phyloP scores from a whole-genome alignment of 441 rosid genomes.

The Iberis amara region DNA sequence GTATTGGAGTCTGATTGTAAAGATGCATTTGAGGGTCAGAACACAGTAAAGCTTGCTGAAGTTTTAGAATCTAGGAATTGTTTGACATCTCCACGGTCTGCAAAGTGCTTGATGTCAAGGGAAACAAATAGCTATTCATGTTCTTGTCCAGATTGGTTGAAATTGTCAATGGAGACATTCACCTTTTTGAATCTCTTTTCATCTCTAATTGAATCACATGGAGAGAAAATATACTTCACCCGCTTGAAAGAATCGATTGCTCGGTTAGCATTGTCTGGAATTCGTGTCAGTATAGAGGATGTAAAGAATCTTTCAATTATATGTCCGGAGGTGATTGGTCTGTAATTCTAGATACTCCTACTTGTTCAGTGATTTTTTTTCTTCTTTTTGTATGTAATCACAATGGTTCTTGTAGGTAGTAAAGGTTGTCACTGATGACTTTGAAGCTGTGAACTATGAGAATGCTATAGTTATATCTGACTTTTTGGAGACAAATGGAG shows the following conservation, averaged over 20 bases:
- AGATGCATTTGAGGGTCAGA: constrained; percentile 45
- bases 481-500: constrained; percentile 33
- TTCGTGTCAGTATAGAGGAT: constrained; percentile 47
- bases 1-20: constrained; percentile 40
- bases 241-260: constrained; percentile 46
- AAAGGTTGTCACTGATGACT: constrained; percentile 39
- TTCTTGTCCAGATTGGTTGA: constrained; percentile 78
- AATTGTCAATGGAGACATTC: constrained; percentile 56
- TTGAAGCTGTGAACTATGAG: constrained; percentile 33
- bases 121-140: constrained; percentile 35
- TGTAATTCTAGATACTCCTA: constrained; percentile 3
- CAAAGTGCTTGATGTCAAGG: constrained; percentile 45
- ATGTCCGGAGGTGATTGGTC: constrained; percentile 62
- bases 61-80: constrained; percentile 60
- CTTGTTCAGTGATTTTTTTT: not conserved
- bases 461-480: constrained; percentile 50
- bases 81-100: constrained; percentile 46
- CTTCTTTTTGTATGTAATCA: constrained; percentile 8
- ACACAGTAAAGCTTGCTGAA: constrained; percentile 52
- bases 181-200: constrained; percentile 56
- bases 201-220: constrained; percentile 40
- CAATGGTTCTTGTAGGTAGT: constrained; percentile 54
- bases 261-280: constrained; percentile 47
- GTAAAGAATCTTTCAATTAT: constrained; percentile 60
- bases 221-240: constrained; percentile 34